Percentiles rank a stretch among this genome's conserved stretches.
Conservation (phyloP, 2,329 filamentous ascomycete species). For the Verticillium albo-atrum region DNA sequence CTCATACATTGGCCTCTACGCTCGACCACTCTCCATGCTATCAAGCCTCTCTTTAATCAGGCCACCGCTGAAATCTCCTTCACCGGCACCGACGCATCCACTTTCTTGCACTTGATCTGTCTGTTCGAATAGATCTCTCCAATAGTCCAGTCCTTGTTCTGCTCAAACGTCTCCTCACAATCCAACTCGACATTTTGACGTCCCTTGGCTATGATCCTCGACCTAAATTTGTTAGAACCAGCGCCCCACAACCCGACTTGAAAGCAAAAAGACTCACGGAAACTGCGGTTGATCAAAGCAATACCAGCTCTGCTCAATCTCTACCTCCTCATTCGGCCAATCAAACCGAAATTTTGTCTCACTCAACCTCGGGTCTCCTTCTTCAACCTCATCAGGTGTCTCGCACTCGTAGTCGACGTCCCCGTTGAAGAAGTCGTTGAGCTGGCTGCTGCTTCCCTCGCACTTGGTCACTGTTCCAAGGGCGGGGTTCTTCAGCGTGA, state of each 20-base stretch:
- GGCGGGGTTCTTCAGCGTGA: conserved; percentile 44
- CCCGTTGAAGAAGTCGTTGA: conserved; percentile 47
- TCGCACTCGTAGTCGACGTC: conserved; percentile 38
- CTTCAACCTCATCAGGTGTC: conserved; percentile 17
- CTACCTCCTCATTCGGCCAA: conserved; percentile 27
- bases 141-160: conserved; percentile 25
- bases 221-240: conserved; percentile 6
- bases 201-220: conserved; percentile 22
- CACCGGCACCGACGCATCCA: conserved; percentile 19
- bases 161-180: conserved; percentile 19
- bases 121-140: conserved; percentile 26
- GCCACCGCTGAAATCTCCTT: conserved; percentile 19
- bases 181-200: conserved; percentile 19
- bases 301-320: conserved; percentile 44
- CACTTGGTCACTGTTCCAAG: conserved; percentile 32
- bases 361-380: conserved; percentile 12
- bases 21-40: too few species aligned
- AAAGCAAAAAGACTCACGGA: conserved; percentile 6
- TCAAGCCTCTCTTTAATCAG: conserved; percentile 4
- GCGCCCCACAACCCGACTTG: background rate
- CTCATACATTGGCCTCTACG: too few species aligned
- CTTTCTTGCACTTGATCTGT: conserved; percentile 19
- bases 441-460: conserved; percentile 33
- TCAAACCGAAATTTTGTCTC: conserved; percentile 38
- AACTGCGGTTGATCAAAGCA: conserved; percentile 33